Evolutionary conservation across 495 filamentous ascomycete genomes (phyloP).

Genomic region (Penicillium ochrochloron): DNA sequence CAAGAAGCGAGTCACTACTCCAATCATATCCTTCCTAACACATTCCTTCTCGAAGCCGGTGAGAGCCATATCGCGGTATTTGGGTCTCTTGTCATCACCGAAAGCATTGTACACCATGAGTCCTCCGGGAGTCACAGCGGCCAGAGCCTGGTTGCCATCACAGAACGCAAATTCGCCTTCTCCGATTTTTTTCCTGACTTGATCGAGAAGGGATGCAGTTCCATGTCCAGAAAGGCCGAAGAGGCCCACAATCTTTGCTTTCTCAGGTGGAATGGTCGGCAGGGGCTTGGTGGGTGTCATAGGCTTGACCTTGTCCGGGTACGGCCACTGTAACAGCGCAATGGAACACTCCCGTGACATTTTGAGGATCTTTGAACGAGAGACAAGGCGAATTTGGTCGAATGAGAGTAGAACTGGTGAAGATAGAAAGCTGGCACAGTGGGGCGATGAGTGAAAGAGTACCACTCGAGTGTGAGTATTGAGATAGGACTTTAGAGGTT

Average conservation of each 20-base stretch:
- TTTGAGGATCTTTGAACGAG: not conserved
- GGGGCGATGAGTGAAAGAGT: not conserved
- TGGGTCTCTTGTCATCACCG: not conserved
- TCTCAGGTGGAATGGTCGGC: not conserved
- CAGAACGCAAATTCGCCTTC: not conserved
- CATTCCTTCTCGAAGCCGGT: not conserved
- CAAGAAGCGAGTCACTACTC: not conserved
- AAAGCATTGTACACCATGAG: not conserved
- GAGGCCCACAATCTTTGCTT: not conserved
- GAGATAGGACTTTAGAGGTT: not conserved
- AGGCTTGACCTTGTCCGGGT: not conserved
- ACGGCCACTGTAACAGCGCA: not conserved
- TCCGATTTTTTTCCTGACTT: not conserved
- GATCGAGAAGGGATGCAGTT: not conserved
- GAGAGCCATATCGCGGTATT: not conserved
- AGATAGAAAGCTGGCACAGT: not conserved
- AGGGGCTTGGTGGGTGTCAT: not conserved
- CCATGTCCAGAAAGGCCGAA: not conserved
- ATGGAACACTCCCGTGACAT: not conserved
- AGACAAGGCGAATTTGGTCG: not conserved
- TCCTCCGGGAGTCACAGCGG: not conserved
- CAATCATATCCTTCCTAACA: not conserved
- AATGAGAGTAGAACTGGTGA: not conserved
- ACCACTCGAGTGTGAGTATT: not conserved
- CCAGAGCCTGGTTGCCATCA: not conserved